phyloP scores from a whole-genome alignment of 441 rosid genomes.

The Macaranga tanarius region DNA sequence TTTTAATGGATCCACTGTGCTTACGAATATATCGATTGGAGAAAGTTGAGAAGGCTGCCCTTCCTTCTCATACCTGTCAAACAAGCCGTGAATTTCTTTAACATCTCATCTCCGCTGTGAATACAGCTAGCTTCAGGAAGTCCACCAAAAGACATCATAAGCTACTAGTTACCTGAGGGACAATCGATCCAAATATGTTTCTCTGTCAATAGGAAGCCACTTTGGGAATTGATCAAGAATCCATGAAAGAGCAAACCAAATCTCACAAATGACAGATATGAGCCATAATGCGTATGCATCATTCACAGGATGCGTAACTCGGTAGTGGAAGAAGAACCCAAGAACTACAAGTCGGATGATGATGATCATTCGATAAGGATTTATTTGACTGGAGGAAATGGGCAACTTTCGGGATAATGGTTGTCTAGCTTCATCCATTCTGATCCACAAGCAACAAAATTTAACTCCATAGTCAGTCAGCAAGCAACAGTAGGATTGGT shows the following conservation, averaged over 20 bases:
- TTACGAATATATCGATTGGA: too few relatives aligned
- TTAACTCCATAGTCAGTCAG: not conserved
- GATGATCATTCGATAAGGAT: constrained; percentile 55
- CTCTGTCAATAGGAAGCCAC: too few relatives aligned
- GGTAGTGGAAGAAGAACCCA: too few relatives aligned
- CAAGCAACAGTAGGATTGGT: not conserved
- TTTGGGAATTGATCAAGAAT: too few relatives aligned
- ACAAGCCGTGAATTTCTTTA: not conserved
- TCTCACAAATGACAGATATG: too few relatives aligned
- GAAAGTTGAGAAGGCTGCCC: too few relatives aligned
- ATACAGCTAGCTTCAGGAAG: not conserved
- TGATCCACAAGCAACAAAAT: constrained; percentile 28
- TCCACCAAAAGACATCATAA: not conserved
- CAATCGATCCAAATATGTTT: too few relatives aligned
- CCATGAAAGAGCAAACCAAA: too few relatives aligned
- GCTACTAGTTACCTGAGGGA: constrained; percentile 38
- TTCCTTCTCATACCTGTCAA: not conserved
- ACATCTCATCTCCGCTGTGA: not conserved
- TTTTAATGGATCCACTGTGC: too few relatives aligned
- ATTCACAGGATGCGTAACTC: too few relatives aligned
- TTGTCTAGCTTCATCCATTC: constrained; percentile 59
- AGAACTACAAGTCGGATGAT: constrained; percentile 28
- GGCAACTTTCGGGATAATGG: constrained; percentile 51
- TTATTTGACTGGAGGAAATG: constrained; percentile 46
- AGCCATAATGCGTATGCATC: too few relatives aligned